A percentile compares a stretch with the other conserved stretches of the same genome.
These are phyloP conservation scores for Colletotrichum aenigma DNA, from an alignment of 2,329 filamentous ascomycete genomes.

Conservation along the genomic window DNA sequence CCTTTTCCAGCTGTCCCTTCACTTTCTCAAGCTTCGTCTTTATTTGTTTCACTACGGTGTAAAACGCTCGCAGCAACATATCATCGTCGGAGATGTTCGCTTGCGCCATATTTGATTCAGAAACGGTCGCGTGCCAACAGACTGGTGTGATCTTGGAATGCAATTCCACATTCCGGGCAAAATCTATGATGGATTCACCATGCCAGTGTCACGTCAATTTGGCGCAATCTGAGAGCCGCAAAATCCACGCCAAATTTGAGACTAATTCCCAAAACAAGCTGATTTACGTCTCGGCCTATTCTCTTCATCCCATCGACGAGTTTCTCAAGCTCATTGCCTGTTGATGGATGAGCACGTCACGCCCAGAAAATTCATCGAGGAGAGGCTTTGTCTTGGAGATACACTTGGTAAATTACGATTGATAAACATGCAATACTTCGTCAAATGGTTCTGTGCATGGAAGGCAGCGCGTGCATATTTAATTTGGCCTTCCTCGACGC, in stretches of 20 bases:
- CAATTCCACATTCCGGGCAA: background rate
- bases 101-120: background rate
- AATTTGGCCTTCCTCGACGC: background rate
- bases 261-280: background rate
- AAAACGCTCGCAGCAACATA: background rate
- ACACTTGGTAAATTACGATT: background rate
- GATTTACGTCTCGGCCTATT: background rate
- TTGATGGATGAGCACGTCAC: background rate
- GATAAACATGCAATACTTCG: background rate
- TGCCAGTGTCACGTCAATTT: background rate
- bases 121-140: background rate
- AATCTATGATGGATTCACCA: background rate
- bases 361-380: too few relatives aligned
- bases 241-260: background rate
- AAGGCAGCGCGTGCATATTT: background rate
- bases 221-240: background rate
- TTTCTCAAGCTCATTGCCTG: background rate
- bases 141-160: background rate
- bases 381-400: too few relatives aligned
- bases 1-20: background rate
- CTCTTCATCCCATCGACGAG: background rate
- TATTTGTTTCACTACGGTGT: background rate
- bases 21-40: background rate
- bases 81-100: background rate
- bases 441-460: background rate